Conservation (phyloP, 148 eudicot species). For the Tetragonia tetragonoides region DNA sequence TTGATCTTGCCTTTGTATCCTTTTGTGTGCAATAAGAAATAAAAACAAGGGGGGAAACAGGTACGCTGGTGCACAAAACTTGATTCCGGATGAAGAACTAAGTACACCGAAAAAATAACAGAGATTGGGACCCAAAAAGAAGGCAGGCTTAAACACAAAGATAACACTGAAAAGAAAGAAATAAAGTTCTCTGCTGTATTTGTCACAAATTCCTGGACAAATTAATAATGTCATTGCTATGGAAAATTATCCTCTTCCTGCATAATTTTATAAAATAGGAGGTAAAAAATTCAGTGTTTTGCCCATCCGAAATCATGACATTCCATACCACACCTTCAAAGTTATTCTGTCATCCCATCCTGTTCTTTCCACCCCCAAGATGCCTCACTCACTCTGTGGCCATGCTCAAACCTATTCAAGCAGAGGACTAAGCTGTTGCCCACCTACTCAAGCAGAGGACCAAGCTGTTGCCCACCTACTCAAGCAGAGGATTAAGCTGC, state of each 20-base stretch:
- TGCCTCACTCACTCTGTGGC: neutral
- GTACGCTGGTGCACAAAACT: neutral
- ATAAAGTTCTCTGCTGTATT: neutral
- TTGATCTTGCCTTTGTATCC: neutral
- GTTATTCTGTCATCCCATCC: neutral
- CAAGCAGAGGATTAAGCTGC: neutral
- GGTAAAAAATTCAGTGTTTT: neutral
- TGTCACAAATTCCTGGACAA: neutral
- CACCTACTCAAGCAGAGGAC: neutral
- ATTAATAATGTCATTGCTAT: neutral
- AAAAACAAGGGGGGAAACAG: neutral
- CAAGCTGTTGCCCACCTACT: neutral
- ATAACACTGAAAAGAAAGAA: neutral
- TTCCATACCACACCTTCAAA: neutral
- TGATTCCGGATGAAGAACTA: neutral
- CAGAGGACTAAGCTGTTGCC: neutral
- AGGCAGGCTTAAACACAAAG: neutral
- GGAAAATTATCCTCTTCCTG: neutral
- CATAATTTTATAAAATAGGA: neutral
- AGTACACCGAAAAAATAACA: neutral
- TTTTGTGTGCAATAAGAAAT: neutral
- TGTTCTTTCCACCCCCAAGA: neutral
- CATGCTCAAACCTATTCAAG: neutral
- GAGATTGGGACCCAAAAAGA: neutral
- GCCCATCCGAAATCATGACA: neutral